Evolutionary conservation across 2,329 filamentous ascomycete species (phyloP).

Genomic region (Cytospora piceicola): DNA sequence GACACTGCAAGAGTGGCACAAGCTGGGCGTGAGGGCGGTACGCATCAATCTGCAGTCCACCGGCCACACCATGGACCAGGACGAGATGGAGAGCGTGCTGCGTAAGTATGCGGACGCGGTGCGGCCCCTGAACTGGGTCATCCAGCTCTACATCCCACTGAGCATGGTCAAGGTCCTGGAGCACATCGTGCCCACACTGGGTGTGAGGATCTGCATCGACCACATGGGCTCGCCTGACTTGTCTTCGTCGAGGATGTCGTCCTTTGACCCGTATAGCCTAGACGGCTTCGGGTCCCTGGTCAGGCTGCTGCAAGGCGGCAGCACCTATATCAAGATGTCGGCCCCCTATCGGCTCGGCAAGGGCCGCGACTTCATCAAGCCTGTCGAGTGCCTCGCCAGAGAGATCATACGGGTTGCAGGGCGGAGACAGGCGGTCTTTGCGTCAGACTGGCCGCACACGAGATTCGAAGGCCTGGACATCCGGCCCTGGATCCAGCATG

Average conservation of each 20-base stretch:
- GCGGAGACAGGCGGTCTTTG: conserved; percentile 32
- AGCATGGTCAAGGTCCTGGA: conserved; percentile 34
- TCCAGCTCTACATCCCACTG: conserved; percentile 39
- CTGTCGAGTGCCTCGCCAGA: conserved; percentile 33
- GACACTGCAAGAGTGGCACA: conserved; percentile 36
- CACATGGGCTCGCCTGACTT: conserved; percentile 35
- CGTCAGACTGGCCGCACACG: conserved; percentile 45
- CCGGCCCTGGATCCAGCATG: conserved; percentile 55
- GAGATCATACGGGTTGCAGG: conserved; percentile 28
- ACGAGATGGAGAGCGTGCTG: conserved; percentile 33
- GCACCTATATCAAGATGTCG: conserved; percentile 37
- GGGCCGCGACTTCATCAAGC: conserved; percentile 31
- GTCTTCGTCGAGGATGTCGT: conserved; percentile 14
- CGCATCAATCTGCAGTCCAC: conserved; percentile 39
- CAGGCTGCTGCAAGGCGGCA: conserved; percentile 26
- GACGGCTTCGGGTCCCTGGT: conserved; percentile 25
- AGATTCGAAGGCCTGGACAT: conserved; percentile 62
- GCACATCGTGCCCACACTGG: conserved; percentile 34
- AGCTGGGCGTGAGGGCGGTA: conserved; percentile 38
- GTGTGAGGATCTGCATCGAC: conserved; percentile 36
- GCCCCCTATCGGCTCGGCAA: conserved; percentile 36
- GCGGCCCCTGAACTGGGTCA: conserved; percentile 36
- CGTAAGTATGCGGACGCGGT: conserved; percentile 35
- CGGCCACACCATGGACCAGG: conserved; percentile 30
- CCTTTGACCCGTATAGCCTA: conserved; percentile 26